Base-by-base conservation (phyloP, 495 filamentous ascomycete genomes). In the Bathelium albidoporum region DNA sequence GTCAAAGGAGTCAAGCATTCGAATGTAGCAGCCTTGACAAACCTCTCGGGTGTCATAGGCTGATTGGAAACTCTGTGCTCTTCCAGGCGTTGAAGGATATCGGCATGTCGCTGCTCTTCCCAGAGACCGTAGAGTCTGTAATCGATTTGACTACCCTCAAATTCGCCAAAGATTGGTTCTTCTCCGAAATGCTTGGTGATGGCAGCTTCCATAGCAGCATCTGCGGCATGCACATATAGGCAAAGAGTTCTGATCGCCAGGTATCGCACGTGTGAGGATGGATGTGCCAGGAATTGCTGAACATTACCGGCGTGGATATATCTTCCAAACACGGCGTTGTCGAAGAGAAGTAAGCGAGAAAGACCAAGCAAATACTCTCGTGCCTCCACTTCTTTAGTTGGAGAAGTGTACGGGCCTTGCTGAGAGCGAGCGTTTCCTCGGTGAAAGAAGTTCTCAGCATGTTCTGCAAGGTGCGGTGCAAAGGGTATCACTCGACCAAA, bases 111-210 rank as follows among this genome's bases (percentile, higher is more conserved):
- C 59, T 77, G 71, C 67, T 90, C 85, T 73, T 96, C 91, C 80
- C 91, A 89, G 52, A 97, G 72, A 43, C 84, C 83, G 53, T 97
- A 77, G 72, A 95, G 93, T 31, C 85, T 82, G 76, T 93, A 97
- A 72, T 97, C 91, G 45, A 95, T 85, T 44, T 71, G 71, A 61
- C 79, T 82, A 24, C 85, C 90, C 72, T 99, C 95, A 82, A 88
- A 89, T 24, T 81, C 73, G 1, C 85, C 90, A 64, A 80, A 66
- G 31, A 94, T 80, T 22, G 81, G 77, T 49, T 83, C 83, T 55
- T 78, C 68, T 14, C 81, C 82, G 29, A 89, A 75, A 75, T 93
- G 79, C 66, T 80, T 76, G 58, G 76, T 72, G 43, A 95, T 71
- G 74, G 95, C 87, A 24, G 81, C 80, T 66, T 91, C 83, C 59